Base-by-base conservation (phyloP, 495 filamentous ascomycete genomes). In the Viridothelium virens region DNA sequence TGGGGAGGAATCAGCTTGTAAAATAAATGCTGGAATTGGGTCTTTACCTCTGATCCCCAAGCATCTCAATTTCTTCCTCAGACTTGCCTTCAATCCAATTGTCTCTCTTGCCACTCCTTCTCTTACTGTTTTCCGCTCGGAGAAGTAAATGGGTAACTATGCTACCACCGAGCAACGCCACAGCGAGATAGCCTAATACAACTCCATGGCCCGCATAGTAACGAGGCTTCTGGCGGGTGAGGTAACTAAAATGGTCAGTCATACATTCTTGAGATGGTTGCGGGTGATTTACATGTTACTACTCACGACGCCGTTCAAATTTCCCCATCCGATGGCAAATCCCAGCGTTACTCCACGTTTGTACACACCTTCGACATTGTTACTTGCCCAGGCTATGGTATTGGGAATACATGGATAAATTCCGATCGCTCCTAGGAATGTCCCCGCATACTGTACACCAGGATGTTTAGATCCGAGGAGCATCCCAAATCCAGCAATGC, bases 331-430 rank as follows among this genome's bases (percentile, higher is more conserved):
- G 67, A 95, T 92, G 34, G 96, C 89, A 46, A 96, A 85, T 0
- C 92, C 92, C 2, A 96, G 76, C 0, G 89, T 88, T 1, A 96
- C 86, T 31, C 92, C 93, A 33, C 93, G 84, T 80, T 96, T 96
- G 77, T 96, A 95, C 3, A 92, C 89, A 25, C 93, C 93, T 77
- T 96, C 93, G 34, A 85, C 85, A 69, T 97, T 97, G 77, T 97
- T 97, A 59, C 85, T 85, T 18, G 87, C 77, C 93, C 93, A 97
- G 34, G 86, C 85, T 67, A 97, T 91, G 0, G 91, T 95, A 73
- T 96, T 96, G n/a, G 93, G 76, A 68, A 96, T 91, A 74, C 85
- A 88, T 0, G 93, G 93, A 71, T 96, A 97, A 70, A 97, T 96
- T 0, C 93, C 93, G 63, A 92, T 76, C 0, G 93, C 93, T 6